Conservation (phyloP, 768 basidiomycete genomes). For the Mycena olivaceomarginata region DNA sequence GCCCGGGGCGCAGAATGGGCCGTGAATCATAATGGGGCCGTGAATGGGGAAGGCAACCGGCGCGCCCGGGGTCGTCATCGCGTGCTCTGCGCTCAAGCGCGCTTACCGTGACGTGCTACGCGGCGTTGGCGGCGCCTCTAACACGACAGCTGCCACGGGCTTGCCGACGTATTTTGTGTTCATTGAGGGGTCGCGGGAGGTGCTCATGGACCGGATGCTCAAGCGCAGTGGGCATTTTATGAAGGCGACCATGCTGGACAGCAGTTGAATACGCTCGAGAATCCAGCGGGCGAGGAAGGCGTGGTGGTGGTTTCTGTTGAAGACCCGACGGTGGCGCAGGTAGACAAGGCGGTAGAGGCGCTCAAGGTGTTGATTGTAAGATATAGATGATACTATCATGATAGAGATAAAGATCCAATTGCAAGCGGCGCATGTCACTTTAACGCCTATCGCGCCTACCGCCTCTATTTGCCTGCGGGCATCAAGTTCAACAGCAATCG, state of each 20-base stretch:
- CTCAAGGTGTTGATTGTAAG: background rate
- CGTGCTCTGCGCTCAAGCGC: slow-evolving; percentile 90
- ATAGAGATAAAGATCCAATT: background rate
- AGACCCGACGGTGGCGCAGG: slow-evolving; percentile 74
- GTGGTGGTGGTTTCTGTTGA: slow-evolving; percentile 79
- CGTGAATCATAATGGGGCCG: background rate
- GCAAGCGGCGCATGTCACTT: too few relatives aligned
- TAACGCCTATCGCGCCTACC: too few relatives aligned
- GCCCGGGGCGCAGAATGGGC: background rate
- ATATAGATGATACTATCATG: background rate
- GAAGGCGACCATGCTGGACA: slow-evolving; percentile 88
- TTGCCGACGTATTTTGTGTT: slow-evolving; percentile 89
- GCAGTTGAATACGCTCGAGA: slow-evolving; percentile 83
- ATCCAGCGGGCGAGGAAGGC: slow-evolving; percentile 79
- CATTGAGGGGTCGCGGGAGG: slow-evolving; percentile 74
- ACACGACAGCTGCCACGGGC: slow-evolving; percentile 13
- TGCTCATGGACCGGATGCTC: slow-evolving; percentile 79
- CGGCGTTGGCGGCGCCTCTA: slow-evolving; percentile 58
- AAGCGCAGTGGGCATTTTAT: slow-evolving; percentile 86
- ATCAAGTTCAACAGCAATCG: too few relatives aligned
- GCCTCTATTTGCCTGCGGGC: too few relatives aligned
- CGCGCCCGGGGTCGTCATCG: slow-evolving; percentile 81
- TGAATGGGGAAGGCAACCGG: slow-evolving; percentile 24
- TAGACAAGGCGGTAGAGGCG: slow-evolving; percentile 62
- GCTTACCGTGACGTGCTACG: slow-evolving; percentile 90